Conservation (phyloP, 306 rosid genomes). For the Cicer bijugum region DNA sequence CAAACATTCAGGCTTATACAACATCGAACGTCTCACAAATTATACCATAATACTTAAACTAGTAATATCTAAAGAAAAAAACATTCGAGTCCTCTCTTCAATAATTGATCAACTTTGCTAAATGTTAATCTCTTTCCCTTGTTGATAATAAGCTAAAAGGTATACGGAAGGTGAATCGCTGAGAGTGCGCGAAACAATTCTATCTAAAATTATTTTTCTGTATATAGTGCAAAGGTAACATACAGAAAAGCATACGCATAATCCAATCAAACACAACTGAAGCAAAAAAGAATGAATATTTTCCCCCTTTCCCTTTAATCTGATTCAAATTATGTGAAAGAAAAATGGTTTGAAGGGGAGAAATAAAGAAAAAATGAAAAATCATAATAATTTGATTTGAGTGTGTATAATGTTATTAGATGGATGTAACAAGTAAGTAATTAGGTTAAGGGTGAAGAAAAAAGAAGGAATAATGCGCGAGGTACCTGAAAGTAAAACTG, state of each 20-base stretch:
- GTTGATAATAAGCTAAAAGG: not conserved
- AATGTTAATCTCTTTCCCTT: constrained; percentile 11
- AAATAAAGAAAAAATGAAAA: not conserved
- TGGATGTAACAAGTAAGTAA: not conserved
- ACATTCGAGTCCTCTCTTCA: not conserved
- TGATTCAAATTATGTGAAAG: too few species aligned
- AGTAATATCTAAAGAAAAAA: not conserved
- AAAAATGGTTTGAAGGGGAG: too few species aligned
- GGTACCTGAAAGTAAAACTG: not conserved
- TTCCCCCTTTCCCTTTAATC: too few species aligned
- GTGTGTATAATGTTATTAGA: not conserved
- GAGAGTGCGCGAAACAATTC: too few species aligned
- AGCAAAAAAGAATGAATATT: too few species aligned
- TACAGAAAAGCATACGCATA: too few species aligned
- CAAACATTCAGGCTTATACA: not conserved
- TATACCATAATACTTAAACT: not conserved
- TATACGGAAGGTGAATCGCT: not conserved
- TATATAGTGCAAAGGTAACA: too few species aligned
- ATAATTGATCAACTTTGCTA: too few species aligned
- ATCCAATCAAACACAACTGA: too few species aligned
- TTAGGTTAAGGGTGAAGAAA: not conserved
- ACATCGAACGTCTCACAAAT: not conserved
- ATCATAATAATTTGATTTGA: not conserved
- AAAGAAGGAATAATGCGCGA: not conserved
- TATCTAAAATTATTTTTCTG: too few species aligned